Base-by-base conservation (phyloP, 768 basidiomycete genomes). In the Boletus rubroflammeus region DNA sequence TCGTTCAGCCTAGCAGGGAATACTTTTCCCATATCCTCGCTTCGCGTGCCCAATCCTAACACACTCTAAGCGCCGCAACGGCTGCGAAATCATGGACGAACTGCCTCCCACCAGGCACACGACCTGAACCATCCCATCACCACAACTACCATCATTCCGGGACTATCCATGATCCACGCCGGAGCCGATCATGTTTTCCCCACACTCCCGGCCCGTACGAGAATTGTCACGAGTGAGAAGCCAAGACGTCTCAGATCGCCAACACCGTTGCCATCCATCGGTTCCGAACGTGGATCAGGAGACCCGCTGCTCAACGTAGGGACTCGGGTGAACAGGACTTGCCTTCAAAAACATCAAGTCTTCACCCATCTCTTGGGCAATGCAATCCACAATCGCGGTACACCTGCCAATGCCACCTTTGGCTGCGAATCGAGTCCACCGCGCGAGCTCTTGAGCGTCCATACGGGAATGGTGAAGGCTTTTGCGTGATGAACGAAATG, bases 271-370 rank as follows among this genome's bases (percentile, higher is more conserved):
- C 21, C 35, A 38, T 23, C 35, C 13, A 25, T 21, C 28, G 2
- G 9, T 3, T 25, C 29, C 28, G 25, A 15, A 31, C 35, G 21
- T 25, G 36, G 14, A 36, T 25, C 49, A 23, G 4, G 21, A 6
- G 7, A 46, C n/a, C 25, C 19, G 8, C 50, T 19, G 31, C 36
- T 25, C 28, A 35, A 25, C 6, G 13, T 5, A 23, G 11, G 4
- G 7, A 21, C 29, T 19, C 17, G 21, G 46, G 15, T 2, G 5
- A 29, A 50, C 6, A 1, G 31, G 15, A 64, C 80, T 45, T 51
- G 84, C 90, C 80, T 88, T 85, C 46, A 93, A 70, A 67, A 94
- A 93, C 91, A 94, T 94, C 42, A 94, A 76, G 69, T 93, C 91
- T 10, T 68, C 67, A 23, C 85, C 85, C 11, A 79, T 67, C 36